These are phyloP conservation scores for Fonsecaea nubica DNA, from an alignment of 2,329 filamentous ascomycete species.

Conservation along the genomic window DNA sequence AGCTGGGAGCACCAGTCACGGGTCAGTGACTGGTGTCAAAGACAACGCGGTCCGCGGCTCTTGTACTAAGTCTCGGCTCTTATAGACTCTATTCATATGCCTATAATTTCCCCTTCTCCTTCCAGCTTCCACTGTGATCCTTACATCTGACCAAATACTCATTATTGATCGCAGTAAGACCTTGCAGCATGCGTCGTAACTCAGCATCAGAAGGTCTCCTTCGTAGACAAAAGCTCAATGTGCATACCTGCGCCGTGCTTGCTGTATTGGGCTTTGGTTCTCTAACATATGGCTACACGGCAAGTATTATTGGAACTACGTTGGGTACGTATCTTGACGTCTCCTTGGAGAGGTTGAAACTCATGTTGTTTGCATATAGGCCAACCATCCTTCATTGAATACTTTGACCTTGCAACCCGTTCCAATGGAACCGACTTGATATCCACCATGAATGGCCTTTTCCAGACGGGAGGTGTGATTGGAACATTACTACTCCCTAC, in stretches of 20 bases:
- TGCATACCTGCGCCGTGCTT: constrained; percentile 31
- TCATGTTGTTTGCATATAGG: constrained; percentile 7
- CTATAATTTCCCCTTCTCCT: not conserved
- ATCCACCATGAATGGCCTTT: constrained; percentile 35
- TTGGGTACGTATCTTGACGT: constrained; percentile 33
- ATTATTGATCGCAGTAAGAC: not conserved
- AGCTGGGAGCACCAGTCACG: not conserved
- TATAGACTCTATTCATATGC: constrained; percentile 4
- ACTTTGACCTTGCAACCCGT: constrained; percentile 33
- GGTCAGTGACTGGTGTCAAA: not conserved
- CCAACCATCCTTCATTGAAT: constrained; percentile 55
- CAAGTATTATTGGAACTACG: constrained; percentile 37
- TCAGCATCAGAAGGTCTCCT: constrained; percentile 26
- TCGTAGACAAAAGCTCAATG: constrained; percentile 32
- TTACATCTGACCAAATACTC: not conserved
- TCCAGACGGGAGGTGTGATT: constrained; percentile 33
- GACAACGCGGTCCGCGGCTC: not conserved
- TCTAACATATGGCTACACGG: constrained; percentile 36
- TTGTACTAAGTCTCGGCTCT: not conserved
- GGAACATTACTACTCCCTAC: constrained; percentile 31
- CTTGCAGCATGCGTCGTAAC: constrained; percentile 24
- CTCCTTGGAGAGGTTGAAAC: not conserved
- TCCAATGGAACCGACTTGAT: constrained; percentile 34
- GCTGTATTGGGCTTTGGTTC: constrained; percentile 34
- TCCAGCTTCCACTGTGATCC: not conserved